phyloP scores from a whole-genome alignment of 495 filamentous ascomycete genomes.

The Glonium stellatum region DNA sequence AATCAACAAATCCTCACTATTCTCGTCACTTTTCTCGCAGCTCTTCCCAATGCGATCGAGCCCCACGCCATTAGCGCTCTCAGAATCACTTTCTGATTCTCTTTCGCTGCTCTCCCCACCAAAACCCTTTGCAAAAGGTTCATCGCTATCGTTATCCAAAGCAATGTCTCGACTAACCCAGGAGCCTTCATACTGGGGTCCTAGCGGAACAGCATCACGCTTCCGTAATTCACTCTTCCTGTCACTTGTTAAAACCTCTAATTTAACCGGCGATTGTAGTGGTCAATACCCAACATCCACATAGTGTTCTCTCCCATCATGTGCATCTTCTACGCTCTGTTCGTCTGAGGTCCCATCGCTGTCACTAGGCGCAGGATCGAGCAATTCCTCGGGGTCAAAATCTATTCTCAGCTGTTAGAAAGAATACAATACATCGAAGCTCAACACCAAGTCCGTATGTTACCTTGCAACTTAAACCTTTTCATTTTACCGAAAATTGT shows the following conservation, averaged over 20 bases:
- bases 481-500: conserved; percentile 19
- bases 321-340: conserved; percentile 44
- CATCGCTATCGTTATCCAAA: conserved; percentile 37
- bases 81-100: conserved; percentile 29
- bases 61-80: background rate
- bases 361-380: conserved; percentile 48
- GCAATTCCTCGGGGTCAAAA: conserved; percentile 69
- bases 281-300: conserved; percentile 59
- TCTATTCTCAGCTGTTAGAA: conserved; percentile 45
- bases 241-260: conserved; percentile 29
- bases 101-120: conserved; percentile 27
- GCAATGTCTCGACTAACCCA: conserved; percentile 68
- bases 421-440: background rate
- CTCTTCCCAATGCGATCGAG: background rate
- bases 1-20: conserved; percentile 1
- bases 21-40: conserved; percentile 35
- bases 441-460: background rate
- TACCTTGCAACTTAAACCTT: conserved; percentile 28
- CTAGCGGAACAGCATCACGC: conserved; percentile 55
- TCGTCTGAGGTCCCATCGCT: conserved; percentile 38
- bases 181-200: conserved; percentile 76
- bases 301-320: conserved; percentile 74
- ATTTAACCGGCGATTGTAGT: background rate
- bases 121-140: conserved; percentile 39
- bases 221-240: conserved; percentile 80